Conservation (phyloP, 257 asterid genomes). For the Scutellaria minor region DNA sequence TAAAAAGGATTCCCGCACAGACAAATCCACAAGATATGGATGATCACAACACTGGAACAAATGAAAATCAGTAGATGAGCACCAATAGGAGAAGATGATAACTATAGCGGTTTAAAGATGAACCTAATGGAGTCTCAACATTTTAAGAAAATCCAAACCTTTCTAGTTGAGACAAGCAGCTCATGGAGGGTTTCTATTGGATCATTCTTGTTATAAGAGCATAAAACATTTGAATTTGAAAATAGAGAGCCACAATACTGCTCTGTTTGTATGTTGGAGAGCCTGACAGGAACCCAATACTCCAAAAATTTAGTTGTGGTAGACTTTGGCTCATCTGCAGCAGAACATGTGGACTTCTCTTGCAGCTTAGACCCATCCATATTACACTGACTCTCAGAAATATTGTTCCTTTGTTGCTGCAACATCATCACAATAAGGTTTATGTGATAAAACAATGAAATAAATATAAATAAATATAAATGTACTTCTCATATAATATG, state of each 20-base stretch:
- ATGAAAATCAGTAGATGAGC: neutral
- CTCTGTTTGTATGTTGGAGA: conserved; percentile 62
- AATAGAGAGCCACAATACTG: conserved; percentile 61
- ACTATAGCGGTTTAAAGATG: conserved; percentile 13
- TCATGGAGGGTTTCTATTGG: conserved; percentile 38
- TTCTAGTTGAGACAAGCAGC: conserved; percentile 50
- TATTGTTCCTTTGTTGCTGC: conserved; percentile 37
- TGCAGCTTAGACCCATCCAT: conserved; percentile 34
- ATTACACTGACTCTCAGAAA: conserved; percentile 28
- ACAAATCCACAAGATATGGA: conserved; percentile 62
- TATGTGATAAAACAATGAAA: neutral
- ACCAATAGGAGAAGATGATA: neutral
- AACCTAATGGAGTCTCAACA: neutral
- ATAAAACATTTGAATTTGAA: conserved; percentile 50
- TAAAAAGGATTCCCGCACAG: conserved; percentile 46
- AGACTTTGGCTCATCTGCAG: conserved; percentile 41
- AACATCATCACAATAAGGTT: conserved; percentile 21
- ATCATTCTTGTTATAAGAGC: conserved; percentile 42
- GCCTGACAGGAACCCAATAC: conserved; percentile 74
- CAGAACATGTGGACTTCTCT: conserved; percentile 28
- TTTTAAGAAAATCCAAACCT: conserved; percentile 44
- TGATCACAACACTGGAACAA: conserved; percentile 71
- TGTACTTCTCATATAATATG: neutral
- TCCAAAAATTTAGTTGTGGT: conserved; percentile 46
- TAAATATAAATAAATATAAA: conserved; percentile 9